phyloP scores from a whole-genome alignment of 805 yeast genomes.

The Ogataea methanolica region DNA sequence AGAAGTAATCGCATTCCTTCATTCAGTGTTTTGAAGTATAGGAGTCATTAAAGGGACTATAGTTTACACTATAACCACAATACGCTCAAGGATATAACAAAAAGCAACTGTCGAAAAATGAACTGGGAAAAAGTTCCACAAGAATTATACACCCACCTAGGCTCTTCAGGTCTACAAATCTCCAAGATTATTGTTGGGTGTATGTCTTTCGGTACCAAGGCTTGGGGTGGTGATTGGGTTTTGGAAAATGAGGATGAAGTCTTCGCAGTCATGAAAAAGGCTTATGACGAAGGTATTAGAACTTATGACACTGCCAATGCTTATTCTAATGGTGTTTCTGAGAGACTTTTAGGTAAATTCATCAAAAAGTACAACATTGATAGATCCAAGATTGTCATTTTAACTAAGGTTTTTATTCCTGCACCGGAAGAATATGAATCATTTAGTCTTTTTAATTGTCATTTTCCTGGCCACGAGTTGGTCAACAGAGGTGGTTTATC shows the following conservation, averaged over 20 bases:
- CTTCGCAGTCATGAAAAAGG: constrained; percentile 37
- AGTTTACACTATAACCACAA: too few species aligned
- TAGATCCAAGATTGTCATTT: constrained; percentile 49
- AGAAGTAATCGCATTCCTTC: too few species aligned
- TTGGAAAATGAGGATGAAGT: constrained; percentile 41
- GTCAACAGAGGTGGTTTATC: constrained; percentile 36
- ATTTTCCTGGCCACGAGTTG: constrained; percentile 11
- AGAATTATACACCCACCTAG: constrained; percentile 25
- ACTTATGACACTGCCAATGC: constrained; percentile 47
- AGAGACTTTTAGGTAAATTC: constrained; percentile 46
- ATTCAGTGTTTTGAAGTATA: too few species aligned
- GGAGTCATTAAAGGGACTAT: too few species aligned
- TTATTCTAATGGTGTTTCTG: constrained; percentile 43
- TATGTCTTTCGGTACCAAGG: constrained; percentile 43
- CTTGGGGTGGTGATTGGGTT: constrained; percentile 39
- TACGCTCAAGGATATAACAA: too few species aligned
- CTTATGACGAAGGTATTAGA: constrained; percentile 40
- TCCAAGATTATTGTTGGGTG: constrained; percentile 48
- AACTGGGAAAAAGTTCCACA: constrained; percentile 6
- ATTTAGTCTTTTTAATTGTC: constrained; percentile 45
- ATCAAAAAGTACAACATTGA: constrained; percentile 44
- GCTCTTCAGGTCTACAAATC: constrained; percentile 43
- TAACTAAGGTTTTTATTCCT: constrained; percentile 38
- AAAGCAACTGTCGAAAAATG: not conserved
- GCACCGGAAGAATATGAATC: constrained; percentile 24